These are phyloP conservation scores for Acer yangbiense DNA, from an alignment of 345 rosid genomes.

Conservation along the genomic window DNA sequence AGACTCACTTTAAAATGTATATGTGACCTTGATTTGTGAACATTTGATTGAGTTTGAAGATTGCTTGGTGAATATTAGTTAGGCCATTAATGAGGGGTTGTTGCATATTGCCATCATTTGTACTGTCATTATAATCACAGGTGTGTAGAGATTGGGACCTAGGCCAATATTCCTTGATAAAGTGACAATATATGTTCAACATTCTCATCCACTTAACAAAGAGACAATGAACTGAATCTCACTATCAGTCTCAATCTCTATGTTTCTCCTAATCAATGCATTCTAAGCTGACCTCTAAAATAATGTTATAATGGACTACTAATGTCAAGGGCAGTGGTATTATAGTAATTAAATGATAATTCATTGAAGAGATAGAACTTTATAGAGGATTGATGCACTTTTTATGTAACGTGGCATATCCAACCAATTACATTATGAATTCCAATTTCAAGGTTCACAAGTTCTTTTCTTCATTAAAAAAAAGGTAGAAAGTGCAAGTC, in stretches of 20 bases:
- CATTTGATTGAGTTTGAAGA: not conserved
- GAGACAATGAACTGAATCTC: constrained; percentile 2
- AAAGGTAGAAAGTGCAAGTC: no score
- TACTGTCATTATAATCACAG: constrained; percentile 9
- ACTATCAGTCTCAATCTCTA: not conserved
- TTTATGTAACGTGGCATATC: no score
- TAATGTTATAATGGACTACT: no score
- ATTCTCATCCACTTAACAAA: constrained; percentile 31
- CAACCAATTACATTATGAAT: no score
- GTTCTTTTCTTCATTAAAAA: no score
- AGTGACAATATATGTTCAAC: constrained; percentile 6
- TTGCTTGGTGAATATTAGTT: constrained; percentile 13
- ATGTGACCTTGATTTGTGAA: constrained; percentile 1
- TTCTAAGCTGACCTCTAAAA: not conserved
- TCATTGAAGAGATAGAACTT: no score
- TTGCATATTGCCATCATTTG: constrained; percentile 24
- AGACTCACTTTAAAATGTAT: not conserved
- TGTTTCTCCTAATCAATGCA: constrained; percentile 13
- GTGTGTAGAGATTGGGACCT: constrained; percentile 18
- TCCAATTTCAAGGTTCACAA: no score
- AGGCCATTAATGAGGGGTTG: constrained; percentile 34
- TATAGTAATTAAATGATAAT: no score
- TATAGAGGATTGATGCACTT: no score
- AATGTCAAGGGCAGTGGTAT: no score
- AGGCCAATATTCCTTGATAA: constrained; percentile 9